Conservation (phyloP, 352 stramenopile species). For the Globisporangium uncinulatum region DNA sequence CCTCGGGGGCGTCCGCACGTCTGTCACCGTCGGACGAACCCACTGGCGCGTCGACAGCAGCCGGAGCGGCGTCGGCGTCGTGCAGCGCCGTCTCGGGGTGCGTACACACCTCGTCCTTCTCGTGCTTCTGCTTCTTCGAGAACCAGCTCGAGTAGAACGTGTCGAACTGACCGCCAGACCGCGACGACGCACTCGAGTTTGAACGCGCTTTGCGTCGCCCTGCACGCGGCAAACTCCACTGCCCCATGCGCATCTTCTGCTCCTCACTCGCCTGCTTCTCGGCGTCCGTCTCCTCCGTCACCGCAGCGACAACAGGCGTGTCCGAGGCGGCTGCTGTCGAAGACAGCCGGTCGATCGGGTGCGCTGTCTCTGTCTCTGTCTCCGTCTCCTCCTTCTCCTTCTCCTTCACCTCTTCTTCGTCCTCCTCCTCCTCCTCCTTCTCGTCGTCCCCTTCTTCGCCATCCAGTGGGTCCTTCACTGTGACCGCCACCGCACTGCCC, state of each 20-base stretch:
- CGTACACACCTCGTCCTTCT: slow-evolving; percentile 18
- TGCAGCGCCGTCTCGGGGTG: slow-evolving; percentile 1
- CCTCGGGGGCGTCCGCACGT: no score
- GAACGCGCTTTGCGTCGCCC: slow-evolving; percentile 30
- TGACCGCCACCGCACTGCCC: slow-evolving; percentile 7
- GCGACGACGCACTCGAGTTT: slow-evolving; percentile 28
- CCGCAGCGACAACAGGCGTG: no score
- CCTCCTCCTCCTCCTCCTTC: slow-evolving; percentile 21
- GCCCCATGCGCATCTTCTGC: slow-evolving; percentile 56
- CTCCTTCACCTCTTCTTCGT: slow-evolving; percentile 17
- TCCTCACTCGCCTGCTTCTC: slow-evolving; percentile 23
- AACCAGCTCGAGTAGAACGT: slow-evolving; percentile 76
- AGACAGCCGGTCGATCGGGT: no score
- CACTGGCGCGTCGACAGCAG: neutral
- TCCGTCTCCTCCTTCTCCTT: slow-evolving; percentile 17
- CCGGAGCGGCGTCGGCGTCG: neutral
- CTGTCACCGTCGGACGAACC: no score
- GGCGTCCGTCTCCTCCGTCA: no score
- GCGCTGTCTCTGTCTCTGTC: neutral
- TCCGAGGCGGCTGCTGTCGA: no score
- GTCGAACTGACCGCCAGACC: slow-evolving; percentile 48
- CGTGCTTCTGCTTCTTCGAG: slow-evolving; percentile 43
- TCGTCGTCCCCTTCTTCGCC: slow-evolving; percentile 47
- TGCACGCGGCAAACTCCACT: slow-evolving; percentile 64
- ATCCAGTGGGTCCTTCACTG: slow-evolving; percentile 21